A percentile compares a stretch with the other conserved stretches of the same genome.
Conservation (phyloP, 257 asterid genomes). For the Anisodus acutangulus region DNA sequence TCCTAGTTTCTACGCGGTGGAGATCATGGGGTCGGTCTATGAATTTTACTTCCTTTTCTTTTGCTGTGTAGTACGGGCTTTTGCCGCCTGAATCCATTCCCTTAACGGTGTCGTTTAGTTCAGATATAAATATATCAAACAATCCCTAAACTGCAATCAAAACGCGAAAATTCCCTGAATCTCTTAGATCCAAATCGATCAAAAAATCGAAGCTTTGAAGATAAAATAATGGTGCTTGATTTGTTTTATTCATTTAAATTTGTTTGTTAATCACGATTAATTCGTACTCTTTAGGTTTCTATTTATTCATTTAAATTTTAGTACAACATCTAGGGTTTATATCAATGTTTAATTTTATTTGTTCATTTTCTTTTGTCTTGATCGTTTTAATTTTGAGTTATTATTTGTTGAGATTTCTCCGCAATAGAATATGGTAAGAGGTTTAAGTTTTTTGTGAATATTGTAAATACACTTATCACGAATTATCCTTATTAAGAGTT, state of each 20-base stretch:
- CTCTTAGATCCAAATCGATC: too few species aligned
- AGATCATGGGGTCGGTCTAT: not conserved
- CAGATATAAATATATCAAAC: not conserved
- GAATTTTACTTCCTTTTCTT: not conserved
- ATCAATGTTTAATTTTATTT: not conserved
- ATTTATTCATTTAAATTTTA: not conserved
- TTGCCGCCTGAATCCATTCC: not conserved
- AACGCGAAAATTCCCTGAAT: not conserved
- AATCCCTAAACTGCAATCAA: not conserved
- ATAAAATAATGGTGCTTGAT: not conserved
- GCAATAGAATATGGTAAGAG: too few species aligned
- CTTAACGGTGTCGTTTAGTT: not conserved
- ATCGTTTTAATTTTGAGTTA: not conserved
- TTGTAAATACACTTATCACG: too few species aligned
- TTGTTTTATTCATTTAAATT: not conserved
- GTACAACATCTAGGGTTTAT: slow-evolving; percentile 14
- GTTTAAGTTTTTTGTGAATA: too few species aligned
- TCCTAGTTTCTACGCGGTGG: too few species aligned
- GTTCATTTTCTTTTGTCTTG: not conserved
- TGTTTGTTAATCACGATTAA: not conserved
- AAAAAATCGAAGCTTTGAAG: not conserved
- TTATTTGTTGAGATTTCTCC: not conserved
- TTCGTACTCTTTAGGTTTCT: not conserved
- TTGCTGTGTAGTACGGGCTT: not conserved
- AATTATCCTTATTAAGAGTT: not conserved